phyloP scores from a whole-genome alignment of 257 asterid genomes.

The Solanum ossicruentum region DNA sequence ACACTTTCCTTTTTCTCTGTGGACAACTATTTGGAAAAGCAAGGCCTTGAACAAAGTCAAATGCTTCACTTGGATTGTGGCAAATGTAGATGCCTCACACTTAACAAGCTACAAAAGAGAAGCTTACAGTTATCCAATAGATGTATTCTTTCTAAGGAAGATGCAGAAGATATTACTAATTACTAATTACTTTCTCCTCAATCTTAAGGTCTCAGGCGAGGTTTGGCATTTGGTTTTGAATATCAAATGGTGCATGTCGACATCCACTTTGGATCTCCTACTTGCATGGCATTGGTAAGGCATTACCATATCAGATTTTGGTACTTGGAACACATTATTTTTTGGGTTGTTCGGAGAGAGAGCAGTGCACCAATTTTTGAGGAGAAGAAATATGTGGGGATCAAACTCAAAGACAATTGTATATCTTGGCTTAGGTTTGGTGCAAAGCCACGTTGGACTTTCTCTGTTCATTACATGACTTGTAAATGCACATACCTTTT shows the following conservation, averaged over 20 bases:
- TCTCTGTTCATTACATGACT: neutral
- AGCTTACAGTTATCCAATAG: neutral
- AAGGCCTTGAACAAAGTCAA: neutral
- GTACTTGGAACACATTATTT: neutral
- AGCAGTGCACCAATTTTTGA: neutral
- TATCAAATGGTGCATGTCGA: neutral
- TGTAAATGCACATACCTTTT: neutral
- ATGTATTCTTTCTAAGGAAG: neutral
- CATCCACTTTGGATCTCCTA: neutral
- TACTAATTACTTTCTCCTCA: neutral
- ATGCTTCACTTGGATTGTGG: neutral
- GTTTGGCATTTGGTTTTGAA: neutral
- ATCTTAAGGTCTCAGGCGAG: neutral
- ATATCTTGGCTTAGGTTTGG: neutral
- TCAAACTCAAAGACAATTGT: neutral
- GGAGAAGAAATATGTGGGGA: neutral
- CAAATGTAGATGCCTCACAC: neutral
- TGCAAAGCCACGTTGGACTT: neutral
- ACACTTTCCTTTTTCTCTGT: neutral
- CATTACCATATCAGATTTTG: neutral
- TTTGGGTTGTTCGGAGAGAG: neutral
- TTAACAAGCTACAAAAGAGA: neutral
- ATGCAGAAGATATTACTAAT: neutral
- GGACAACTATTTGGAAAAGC: neutral
- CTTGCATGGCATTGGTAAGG: neutral